Evolutionary conservation across 1,139 yeast species (phyloP), one percentile per base, ranked within the genome.

Genomic region (Pneumocystis canis): DNA sequence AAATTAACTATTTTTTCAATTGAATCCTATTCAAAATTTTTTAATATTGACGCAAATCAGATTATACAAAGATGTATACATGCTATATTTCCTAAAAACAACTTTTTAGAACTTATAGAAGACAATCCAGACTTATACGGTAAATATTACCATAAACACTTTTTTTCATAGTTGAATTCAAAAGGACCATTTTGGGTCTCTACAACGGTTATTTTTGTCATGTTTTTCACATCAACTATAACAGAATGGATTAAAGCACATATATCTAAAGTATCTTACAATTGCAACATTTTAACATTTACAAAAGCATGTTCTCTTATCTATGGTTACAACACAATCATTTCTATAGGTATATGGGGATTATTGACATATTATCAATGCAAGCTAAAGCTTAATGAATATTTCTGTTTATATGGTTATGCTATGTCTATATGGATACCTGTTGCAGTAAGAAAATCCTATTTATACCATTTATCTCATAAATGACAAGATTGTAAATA

Each of bases 181-280:
- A 47, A 87, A 70, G 95, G 95, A 0, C 86, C 89, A 33, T 77
- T 87, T 58, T 88, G 96, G 96, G 83, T 88, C 59, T 85, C 89
- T 14, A 88, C 89, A 0, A 85, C 95, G 0, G 80, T 87, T 63
- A 82, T 87, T 0, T 83, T 86, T 67, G 76, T 84, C 58, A 77
- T 87, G 72, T 88, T 87, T 74, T 85, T 87, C 65, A 80, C 89
- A 62, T 81, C 87, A 53, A 85, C 95, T 53, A 78, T 71, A 69
- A 81, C 76, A 69, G 87, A 87, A 64, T 77, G 73, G 73, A 76
- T 80, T 66, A 76, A 70, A 68, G 75, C 78, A 0, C 71, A 74
- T 60, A 73, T 77, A 72, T 73, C 73, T 33, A 76, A 79, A 9
- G 75, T 75, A 33, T 74, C 76, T 58, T 83, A 82, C 68, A 79